Conservation (phyloP, 208 protist species). For the Trypanosoma avium region DNA sequence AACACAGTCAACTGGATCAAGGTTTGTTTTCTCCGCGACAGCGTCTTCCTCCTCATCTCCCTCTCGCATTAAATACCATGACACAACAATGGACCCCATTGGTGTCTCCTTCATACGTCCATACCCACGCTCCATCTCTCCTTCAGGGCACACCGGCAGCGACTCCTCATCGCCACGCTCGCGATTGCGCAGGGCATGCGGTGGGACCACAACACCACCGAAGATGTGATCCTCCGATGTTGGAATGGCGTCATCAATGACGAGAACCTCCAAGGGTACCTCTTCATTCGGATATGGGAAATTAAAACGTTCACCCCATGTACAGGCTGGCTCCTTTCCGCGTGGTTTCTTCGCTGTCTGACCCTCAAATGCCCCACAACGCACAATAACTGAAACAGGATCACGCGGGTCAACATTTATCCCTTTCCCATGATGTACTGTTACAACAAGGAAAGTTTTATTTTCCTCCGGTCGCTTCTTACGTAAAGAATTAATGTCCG, state of each 20-base stretch:
- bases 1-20: slow-evolving; percentile 72
- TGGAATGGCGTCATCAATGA: slow-evolving; percentile 75
- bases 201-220: slow-evolving; percentile 72
- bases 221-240: slow-evolving; percentile 56
- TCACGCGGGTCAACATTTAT: slow-evolving; percentile 52
- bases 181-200: slow-evolving; percentile 62
- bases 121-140: slow-evolving; percentile 60
- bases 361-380: slow-evolving; percentile 88
- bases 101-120: slow-evolving; percentile 65
- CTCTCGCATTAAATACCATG: slow-evolving; percentile 79
- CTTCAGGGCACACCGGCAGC: slow-evolving; percentile 66
- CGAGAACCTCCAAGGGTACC: slow-evolving; percentile 76
- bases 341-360: slow-evolving; percentile 82
- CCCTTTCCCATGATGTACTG: slow-evolving; percentile 82
- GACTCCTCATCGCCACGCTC: slow-evolving; percentile 71
- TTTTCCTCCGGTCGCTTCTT: slow-evolving; percentile 31
- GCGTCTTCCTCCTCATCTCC: slow-evolving; percentile 59
- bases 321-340: slow-evolving; percentile 56
- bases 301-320: slow-evolving; percentile 90
- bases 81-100: slow-evolving; percentile 71
- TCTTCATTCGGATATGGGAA: slow-evolving; percentile 86
- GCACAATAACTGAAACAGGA: slow-evolving; percentile 78
- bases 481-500: slow-evolving; percentile 66
- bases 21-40: slow-evolving; percentile 56
- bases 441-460: slow-evolving; percentile 79